Conservation (phyloP, 768 basidiomycete genomes). For the Lentinula guzmanii region DNA sequence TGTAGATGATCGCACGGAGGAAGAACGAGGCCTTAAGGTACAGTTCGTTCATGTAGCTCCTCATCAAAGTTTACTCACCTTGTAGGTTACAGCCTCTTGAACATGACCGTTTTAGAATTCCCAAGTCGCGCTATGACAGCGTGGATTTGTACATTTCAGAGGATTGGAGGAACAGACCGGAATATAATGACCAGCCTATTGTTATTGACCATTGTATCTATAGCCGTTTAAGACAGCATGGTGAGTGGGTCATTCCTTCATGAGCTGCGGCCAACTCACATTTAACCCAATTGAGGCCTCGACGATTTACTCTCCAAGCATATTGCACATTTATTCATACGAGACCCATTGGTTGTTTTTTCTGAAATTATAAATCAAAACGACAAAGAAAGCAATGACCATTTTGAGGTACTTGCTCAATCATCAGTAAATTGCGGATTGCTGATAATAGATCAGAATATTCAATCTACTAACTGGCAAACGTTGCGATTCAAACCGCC, state of each 20-base stretch:
- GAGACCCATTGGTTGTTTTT: conserved; percentile 94
- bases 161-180: conserved; percentile 81
- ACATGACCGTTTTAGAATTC: conserved; percentile 70
- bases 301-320: conserved; percentile 87
- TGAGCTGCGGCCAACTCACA: no score
- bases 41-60: background rate
- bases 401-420: conserved; percentile 72
- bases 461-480: conserved; percentile 99
- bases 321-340: conserved; percentile 92
- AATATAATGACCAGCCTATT: conserved; percentile 86
- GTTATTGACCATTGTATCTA: conserved; percentile 77
- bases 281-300: conserved; percentile 48
- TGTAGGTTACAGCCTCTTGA: conserved; percentile 59
- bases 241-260: conserved; percentile 36
- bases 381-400: conserved; percentile 81
- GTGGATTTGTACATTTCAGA: conserved; percentile 92
- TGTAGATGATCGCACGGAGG: conserved; percentile 94
- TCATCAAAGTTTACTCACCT: background rate
- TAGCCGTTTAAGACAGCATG: conserved; percentile 67
- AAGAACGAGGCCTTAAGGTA: conserved; percentile 88
- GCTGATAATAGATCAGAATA: conserved; percentile 51
- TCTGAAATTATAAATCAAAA: conserved; percentile 92
- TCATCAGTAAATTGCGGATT: background rate
- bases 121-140: conserved; percentile 96
- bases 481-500: conserved; percentile 98